Evolutionary conservation across 805 yeast genomes (phyloP).

Genomic region (Cyberlindnera japonica): DNA sequence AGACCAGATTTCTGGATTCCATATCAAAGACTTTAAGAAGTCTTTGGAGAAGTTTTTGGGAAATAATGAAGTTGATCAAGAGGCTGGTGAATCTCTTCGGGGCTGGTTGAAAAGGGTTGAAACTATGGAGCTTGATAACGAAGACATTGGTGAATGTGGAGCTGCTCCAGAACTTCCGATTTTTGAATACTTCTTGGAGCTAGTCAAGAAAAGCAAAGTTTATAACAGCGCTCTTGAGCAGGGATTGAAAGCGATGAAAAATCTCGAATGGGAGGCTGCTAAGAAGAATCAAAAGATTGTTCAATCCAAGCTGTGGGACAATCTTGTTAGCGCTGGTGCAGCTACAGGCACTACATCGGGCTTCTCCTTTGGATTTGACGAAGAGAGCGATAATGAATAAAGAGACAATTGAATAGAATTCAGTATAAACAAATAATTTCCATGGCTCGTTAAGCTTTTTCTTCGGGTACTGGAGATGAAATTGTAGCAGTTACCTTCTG

Average conservation of each 20-base stretch:
- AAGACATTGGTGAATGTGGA: conserved; percentile 59
- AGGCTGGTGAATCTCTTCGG: conserved; percentile 22
- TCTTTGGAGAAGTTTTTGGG: conserved; percentile 33
- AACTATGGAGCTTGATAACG: conserved; percentile 35
- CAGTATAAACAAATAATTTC: no score
- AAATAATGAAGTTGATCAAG: conserved; percentile 14
- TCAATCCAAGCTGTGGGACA: conserved; percentile 53
- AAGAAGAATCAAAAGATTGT: conserved; percentile 28
- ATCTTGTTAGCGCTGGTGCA: conserved; percentile 24
- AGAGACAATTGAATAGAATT: neutral
- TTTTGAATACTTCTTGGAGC: conserved; percentile 54
- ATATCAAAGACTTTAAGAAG: conserved; percentile 46
- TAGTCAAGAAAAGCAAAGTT: conserved; percentile 40
- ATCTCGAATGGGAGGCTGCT: conserved; percentile 32
- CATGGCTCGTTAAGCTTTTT: no score
- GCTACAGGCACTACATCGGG: conserved; percentile 2
- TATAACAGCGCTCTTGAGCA: conserved; percentile 32
- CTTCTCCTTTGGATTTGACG: conserved; percentile 27
- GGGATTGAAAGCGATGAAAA: conserved; percentile 34
- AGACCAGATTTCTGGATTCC: conserved; percentile 79
- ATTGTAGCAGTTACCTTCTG: conserved; percentile 12
- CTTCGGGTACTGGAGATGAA: neutral
- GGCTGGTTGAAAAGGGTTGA: conserved; percentile 31
- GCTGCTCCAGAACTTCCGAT: conserved; percentile 49
- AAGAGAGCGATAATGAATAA: conserved; percentile 22